Evolutionary conservation across 139 green algal species (phyloP), one percentile per base, ranked within the genome.

Genomic region (Haematococcus lacustris): DNA sequence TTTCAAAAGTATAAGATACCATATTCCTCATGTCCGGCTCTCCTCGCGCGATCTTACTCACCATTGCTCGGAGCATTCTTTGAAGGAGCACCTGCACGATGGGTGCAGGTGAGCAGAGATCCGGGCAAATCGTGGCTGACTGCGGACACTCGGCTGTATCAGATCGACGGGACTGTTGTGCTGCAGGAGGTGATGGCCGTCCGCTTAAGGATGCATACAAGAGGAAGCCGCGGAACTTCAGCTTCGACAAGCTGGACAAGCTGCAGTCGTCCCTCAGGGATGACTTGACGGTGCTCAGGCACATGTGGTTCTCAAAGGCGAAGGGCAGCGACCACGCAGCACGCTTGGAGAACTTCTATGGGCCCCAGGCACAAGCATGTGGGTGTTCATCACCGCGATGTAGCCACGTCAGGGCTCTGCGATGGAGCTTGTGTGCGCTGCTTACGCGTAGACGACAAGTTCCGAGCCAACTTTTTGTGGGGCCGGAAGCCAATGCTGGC

Each of bases 391-490:
- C n/a, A n/a, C n/a, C n/a, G n/a, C n/a, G n/a, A n/a, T n/a, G n/a
- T n/a, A n/a, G n/a, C n/a, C n/a, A n/a, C n/a, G n/a, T n/a, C n/a
- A n/a, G n/a, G n/a, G n/a, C n/a, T n/a, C n/a, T n/a, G n/a, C n/a
- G n/a, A n/a, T n/a, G n/a, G n/a, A n/a, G n/a, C n/a, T n/a, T n/a
- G n/a, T n/a, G n/a, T n/a, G n/a, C n/a, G n/a, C n/a, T n/a, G n/a
- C n/a, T n/a, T n/a, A n/a, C n/a, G n/a, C n/a, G n/a, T n/a, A 98
- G 93, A 98, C 78, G 94, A 98, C 81, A 86, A 83, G 34, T 98
- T 98, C 76, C 83, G 94, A 0, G 80, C 82, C 32, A 91, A 88
- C 59, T 98, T 98, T 76, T 82, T 98, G 35, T 97, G 94, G 91
- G 94, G 93, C 28, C 82, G 94, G 13, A 87, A 86, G 67, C 90